These are phyloP conservation scores for Forsythia suspensa DNA, from an alignment of 257 asterid species.

Conservation along the genomic window DNA sequence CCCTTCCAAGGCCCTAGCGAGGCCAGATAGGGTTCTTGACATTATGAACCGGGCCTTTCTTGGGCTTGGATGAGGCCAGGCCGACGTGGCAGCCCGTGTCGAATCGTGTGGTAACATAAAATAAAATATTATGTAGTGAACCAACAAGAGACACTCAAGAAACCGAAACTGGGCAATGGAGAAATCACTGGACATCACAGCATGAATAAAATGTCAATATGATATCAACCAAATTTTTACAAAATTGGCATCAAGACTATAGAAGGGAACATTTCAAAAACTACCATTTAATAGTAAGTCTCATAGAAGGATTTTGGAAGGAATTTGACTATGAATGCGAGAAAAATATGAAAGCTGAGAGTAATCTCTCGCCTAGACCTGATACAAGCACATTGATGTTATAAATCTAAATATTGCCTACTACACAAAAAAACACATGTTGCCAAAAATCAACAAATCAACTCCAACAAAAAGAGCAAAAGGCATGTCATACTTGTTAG, in stretches of 20 bases:
- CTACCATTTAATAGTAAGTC: neutral
- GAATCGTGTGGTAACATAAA: too few species aligned
- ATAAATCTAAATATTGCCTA: too few species aligned
- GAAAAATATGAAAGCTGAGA: neutral
- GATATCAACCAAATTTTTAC: constrained; percentile 6
- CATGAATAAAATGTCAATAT: constrained; percentile 42
- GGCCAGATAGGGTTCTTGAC: too few species aligned
- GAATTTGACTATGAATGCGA: neutral
- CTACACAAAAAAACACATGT: too few species aligned
- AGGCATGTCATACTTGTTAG: too few species aligned
- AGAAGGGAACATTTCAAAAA: neutral
- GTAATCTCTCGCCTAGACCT: neutral
- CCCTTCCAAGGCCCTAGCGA: too few species aligned
- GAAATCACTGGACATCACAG: constrained; percentile 93
- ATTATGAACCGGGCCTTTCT: too few species aligned
- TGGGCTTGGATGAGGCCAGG: too few species aligned
- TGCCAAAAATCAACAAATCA: too few species aligned
- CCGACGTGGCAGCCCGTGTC: too few species aligned
- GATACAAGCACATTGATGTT: neutral
- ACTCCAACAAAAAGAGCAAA: too few species aligned
- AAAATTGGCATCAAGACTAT: neutral
- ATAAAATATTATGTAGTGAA: too few species aligned
- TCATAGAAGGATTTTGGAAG: neutral
- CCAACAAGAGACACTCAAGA: constrained; percentile 86
- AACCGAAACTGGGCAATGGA: constrained; percentile 85